These are phyloP conservation scores for Termitomyces sp. DNA, from an alignment of 768 basidiomycete genomes.

Conservation along the genomic window DNA sequence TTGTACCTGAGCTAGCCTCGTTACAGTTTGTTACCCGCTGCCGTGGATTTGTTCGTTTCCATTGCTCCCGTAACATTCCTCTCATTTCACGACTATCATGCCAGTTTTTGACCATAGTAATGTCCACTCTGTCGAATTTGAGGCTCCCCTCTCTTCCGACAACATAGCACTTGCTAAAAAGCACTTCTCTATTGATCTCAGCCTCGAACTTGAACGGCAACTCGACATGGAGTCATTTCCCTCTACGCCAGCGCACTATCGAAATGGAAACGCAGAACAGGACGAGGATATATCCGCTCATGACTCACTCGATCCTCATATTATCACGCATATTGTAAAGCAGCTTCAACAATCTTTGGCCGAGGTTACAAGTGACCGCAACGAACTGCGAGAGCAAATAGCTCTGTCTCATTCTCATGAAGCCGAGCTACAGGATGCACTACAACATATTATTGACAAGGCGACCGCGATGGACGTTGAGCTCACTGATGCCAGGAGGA, in stretches of 20 bases:
- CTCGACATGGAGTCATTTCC: conserved; percentile 62
- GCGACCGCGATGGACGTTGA: conserved; percentile 56
- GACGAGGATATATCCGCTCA: conserved; percentile 13
- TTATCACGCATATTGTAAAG: conserved; percentile 73
- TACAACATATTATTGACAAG: conserved; percentile 65
- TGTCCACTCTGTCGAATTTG: conserved; percentile 34
- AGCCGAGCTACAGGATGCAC: conserved; percentile 57
- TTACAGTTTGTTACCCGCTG: too few relatives aligned
- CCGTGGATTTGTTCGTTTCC: neutral
- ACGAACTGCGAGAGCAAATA: conserved; percentile 56
- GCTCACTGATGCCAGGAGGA: conserved; percentile 45
- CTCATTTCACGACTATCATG: conserved; percentile 19
- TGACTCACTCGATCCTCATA: conserved; percentile 66
- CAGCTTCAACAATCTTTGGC: conserved; percentile 65
- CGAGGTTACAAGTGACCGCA: conserved; percentile 67
- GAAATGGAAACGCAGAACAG: conserved; percentile 13
- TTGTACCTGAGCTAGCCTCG: too few relatives aligned
- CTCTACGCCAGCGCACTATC: conserved; percentile 35
- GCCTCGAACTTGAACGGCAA: conserved; percentile 76
- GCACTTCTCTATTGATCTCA: conserved; percentile 71
- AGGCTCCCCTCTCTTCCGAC: conserved; percentile 31
- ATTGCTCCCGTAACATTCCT: neutral
- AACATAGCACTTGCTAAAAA: conserved; percentile 19
- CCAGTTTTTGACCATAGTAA: conserved; percentile 27
- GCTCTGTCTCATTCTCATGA: conserved; percentile 49